A percentile compares a stretch with the other conserved stretches of the same genome.
These are phyloP conservation scores for Sclerotinia glacialis DNA, from an alignment of 2,329 filamentous ascomycete species.

Conservation along the genomic window DNA sequence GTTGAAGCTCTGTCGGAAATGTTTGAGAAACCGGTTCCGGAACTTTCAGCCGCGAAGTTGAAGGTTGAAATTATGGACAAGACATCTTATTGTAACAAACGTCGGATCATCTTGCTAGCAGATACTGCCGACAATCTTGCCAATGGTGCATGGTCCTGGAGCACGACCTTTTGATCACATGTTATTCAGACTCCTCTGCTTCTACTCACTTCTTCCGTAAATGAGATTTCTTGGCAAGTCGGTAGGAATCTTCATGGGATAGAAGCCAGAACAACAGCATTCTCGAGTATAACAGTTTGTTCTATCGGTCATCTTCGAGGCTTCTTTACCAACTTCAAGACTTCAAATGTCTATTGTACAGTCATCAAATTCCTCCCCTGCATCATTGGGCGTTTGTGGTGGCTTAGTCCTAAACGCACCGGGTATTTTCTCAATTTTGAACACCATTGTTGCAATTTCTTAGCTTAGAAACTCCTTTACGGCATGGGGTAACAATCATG, in stretches of 20 bases:
- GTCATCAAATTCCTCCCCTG: not conserved
- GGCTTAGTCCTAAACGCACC: not conserved
- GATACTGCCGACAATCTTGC: conserved; percentile 92
- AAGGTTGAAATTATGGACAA: conserved; percentile 99
- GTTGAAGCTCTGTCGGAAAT: conserved; percentile 97
- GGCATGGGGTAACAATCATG: not conserved
- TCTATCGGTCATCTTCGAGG: not conserved
- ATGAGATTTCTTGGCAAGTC: not conserved
- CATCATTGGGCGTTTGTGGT: conserved; percentile 12
- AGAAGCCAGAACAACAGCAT: not conserved
- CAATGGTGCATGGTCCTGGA: conserved; percentile 60
- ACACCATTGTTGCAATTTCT: not conserved
- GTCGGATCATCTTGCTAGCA: conserved; percentile 82
- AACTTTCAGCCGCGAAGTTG: conserved; percentile 79
- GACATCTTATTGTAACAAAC: conserved; percentile 93
- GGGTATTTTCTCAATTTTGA: not conserved
- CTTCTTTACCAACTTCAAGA: not conserved
- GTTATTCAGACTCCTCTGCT: not conserved
- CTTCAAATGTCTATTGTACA: conserved; percentile 11
- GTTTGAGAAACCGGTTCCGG: conserved; percentile 95
- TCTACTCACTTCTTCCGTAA: not conserved
- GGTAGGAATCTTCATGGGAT: not conserved
- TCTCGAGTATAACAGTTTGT: conserved; percentile 9
- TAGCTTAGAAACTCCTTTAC: not conserved
- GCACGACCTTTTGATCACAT: conserved; percentile 16